Base-by-base conservation (phyloP, 352 stramenopile species). In the Globisporangium solare region DNA sequence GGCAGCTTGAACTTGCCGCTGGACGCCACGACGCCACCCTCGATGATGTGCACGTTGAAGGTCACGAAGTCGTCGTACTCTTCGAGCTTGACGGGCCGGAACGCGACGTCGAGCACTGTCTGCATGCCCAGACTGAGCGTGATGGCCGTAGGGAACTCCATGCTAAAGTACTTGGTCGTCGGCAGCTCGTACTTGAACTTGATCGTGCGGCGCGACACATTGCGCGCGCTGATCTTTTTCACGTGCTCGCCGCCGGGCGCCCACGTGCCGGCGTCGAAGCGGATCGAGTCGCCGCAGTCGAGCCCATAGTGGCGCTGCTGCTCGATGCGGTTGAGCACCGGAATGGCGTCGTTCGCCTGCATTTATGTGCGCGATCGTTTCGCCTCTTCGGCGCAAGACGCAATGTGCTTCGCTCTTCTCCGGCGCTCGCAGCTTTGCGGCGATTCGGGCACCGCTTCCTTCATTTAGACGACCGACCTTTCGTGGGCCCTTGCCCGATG, bases 101-200 rank as follows among this genome's bases (percentile, higher is more conserved):
- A 98, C 3, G 87, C 79, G 31, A 98, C 84, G 56, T 97, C 84
- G 10, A 98, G 67, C 35, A 79, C 72, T 31, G 82, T 83, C 40
- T 76, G 68, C 73, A 95, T 97, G 43, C 90, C 92, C 3, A 89
- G 89, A 49, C 79, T 95, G 20, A 98, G 80, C 20, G 76, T 93
- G 32, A 92, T 88, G 18, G 93, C 61, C 21, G 89, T 86, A 18
- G 94, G 92, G 68, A 97, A 98, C 50, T 92, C 83, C 83, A 98
- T 94, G 53, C 84, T 97, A 54, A 98, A 98, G 67, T 95, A 97
- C 63, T 96, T 94, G 54, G 91, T 96, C 51, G 68, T 82, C 18
- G 91, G 93, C 21, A 97, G 76, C 58, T 92, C 80, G 68, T 97
- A 97, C 67, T 97, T 97, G 66, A 97, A 95, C 67, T 95, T 94